Evolutionary conservation across 2,329 filamentous ascomycete genomes (phyloP).

Genomic region (Malbranchea zuffiana): DNA sequence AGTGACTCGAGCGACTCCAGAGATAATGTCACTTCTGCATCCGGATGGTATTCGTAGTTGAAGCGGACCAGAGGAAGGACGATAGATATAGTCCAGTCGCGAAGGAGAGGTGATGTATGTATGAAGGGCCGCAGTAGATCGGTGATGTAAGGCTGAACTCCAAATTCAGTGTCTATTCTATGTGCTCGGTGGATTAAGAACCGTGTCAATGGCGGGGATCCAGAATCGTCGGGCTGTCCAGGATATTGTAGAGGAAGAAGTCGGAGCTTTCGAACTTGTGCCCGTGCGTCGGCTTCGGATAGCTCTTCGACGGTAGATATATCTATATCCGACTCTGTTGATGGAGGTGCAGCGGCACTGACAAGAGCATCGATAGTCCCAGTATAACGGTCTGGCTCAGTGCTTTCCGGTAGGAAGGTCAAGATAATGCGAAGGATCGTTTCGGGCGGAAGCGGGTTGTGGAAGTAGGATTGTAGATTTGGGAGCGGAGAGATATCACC

Average conservation of each 20-base stretch:
- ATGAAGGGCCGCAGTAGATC: slow-evolving; percentile 49
- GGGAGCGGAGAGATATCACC: slow-evolving; percentile 44
- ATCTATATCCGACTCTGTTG: slow-evolving; percentile 32
- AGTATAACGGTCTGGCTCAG: slow-evolving; percentile 41
- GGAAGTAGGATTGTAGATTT: slow-evolving; percentile 40
- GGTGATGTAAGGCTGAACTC: slow-evolving; percentile 46
- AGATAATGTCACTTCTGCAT: slow-evolving; percentile 34
- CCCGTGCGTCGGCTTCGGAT: slow-evolving; percentile 41
- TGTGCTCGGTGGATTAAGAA: slow-evolving; percentile 52
- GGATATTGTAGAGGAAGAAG: slow-evolving; percentile 41
- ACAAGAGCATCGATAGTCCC: slow-evolving; percentile 40
- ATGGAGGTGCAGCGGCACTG: slow-evolving; percentile 20
- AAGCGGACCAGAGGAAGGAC: slow-evolving; percentile 49
- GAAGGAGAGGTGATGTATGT: slow-evolving; percentile 40
- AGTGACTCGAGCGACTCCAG: slow-evolving; percentile 44
- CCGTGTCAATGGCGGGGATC: slow-evolving; percentile 40
- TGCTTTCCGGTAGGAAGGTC: slow-evolving; percentile 50
- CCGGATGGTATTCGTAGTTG: slow-evolving; percentile 52
- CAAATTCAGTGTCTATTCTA: slow-evolving; percentile 48
- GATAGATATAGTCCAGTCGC: slow-evolving; percentile 50
- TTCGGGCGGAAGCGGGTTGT: slow-evolving; percentile 39
- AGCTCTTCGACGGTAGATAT: slow-evolving; percentile 38
- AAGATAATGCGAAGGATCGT: slow-evolving; percentile 49
- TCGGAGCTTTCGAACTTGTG: slow-evolving; percentile 42
- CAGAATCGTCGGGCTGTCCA: slow-evolving; percentile 33